Percentiles rank a stretch among this genome's conserved stretches.
phyloP scores from a whole-genome alignment of 2,329 filamentous ascomycete genomes.

The Stachybotrys echinatus region DNA sequence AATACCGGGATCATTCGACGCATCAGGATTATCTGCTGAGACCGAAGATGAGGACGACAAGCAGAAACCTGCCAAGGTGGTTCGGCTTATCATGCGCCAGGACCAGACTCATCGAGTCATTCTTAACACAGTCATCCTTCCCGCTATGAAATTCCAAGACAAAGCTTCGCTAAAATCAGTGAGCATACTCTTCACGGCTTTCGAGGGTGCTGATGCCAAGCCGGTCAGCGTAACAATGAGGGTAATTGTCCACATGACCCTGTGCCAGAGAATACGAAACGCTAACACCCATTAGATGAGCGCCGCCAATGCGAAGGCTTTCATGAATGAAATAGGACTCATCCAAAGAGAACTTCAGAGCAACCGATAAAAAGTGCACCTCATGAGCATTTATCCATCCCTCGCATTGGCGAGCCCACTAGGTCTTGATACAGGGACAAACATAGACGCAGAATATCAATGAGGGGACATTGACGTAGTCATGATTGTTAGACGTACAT shows the following conservation, averaged over 20 bases:
- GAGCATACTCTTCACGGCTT: slow-evolving; percentile 60
- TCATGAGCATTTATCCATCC: too few species aligned
- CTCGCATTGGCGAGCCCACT: too few species aligned
- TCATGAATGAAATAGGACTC: slow-evolving; percentile 42
- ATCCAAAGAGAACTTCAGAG: slow-evolving; percentile 46
- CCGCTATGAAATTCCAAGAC: slow-evolving; percentile 74
- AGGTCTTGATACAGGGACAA: not conserved
- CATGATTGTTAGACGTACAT: not conserved
- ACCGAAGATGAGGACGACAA: slow-evolving; percentile 33
- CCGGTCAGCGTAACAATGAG: slow-evolving; percentile 57
- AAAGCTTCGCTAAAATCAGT: slow-evolving; percentile 68
- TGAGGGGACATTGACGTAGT: not conserved
- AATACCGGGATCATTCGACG: slow-evolving; percentile 51
- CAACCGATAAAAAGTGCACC: slow-evolving; percentile 18
- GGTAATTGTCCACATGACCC: slow-evolving; percentile 31
- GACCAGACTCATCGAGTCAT: slow-evolving; percentile 85
- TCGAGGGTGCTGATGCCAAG: slow-evolving; percentile 49
- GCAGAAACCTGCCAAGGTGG: slow-evolving; percentile 33
- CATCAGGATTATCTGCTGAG: slow-evolving; percentile 38
- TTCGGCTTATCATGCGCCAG: slow-evolving; percentile 83
- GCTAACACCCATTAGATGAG: slow-evolving; percentile 38
- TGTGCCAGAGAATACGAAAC: not conserved
- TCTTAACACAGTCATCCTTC: slow-evolving; percentile 76
- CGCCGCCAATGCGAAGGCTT: slow-evolving; percentile 45
- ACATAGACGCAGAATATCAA: not conserved